phyloP scores from a whole-genome alignment of 2,329 filamentous ascomycete genomes.

The Cryphonectria parasitica region DNA sequence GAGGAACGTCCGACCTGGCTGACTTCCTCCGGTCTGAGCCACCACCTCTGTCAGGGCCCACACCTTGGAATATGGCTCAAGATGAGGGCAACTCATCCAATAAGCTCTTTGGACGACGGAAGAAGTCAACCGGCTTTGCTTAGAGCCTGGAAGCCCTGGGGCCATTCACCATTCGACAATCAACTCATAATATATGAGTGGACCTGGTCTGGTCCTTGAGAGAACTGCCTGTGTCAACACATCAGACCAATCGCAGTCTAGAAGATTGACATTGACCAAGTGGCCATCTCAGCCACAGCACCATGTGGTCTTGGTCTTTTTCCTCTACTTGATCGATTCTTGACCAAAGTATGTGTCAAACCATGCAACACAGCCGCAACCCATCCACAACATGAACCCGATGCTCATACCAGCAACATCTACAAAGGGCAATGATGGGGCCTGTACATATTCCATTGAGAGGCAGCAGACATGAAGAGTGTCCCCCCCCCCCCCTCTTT shows the following conservation, averaged over 20 bases:
- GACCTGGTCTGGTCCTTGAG: background rate
- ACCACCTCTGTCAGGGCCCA: slow-evolving; percentile 44
- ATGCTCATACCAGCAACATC: background rate
- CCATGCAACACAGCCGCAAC: background rate
- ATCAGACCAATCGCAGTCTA: slow-evolving; percentile 1
- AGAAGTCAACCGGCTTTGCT: slow-evolving; percentile 27
- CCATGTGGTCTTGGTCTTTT: background rate
- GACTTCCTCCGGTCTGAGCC: slow-evolving; percentile 74
- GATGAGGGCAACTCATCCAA: slow-evolving; percentile 16
- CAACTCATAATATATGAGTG: background rate
- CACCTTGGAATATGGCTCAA: slow-evolving; percentile 13
- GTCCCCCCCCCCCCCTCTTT: slow-evolving; percentile 7
- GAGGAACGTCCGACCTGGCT: slow-evolving; percentile 69
- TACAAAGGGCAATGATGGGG: background rate
- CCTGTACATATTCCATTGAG: background rate
- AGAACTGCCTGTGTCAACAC: background rate
- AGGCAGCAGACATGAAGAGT: background rate
- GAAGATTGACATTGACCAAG: background rate
- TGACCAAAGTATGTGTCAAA: background rate
- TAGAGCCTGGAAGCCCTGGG: background rate
- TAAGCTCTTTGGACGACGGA: slow-evolving; percentile 26
- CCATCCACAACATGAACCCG: background rate
- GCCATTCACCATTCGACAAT: background rate
- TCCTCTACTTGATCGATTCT: no score
- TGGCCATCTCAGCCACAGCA: background rate